A percentile compares a stretch with the other conserved stretches of the same genome.
Conservation (phyloP, 495 filamentous ascomycete genomes). For the Penicillium riverlandense region DNA sequence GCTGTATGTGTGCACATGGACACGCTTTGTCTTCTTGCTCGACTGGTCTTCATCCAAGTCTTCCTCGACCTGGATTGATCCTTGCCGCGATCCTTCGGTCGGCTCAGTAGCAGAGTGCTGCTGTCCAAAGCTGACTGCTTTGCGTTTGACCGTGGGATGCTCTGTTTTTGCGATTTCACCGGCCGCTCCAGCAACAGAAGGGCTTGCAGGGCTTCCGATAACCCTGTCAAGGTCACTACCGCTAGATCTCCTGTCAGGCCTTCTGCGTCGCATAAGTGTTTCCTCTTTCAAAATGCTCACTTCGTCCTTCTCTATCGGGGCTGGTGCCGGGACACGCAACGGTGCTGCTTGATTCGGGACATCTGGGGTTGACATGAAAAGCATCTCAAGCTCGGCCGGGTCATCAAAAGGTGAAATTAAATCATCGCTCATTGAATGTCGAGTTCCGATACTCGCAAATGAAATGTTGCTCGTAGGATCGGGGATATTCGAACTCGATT, state of each 20-base stretch:
- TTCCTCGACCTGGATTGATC: not conserved
- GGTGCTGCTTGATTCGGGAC: not conserved
- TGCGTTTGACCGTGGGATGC: slow-evolving; percentile 7
- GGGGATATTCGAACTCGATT: not conserved
- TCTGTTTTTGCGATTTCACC: not conserved
- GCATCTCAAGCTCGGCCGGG: slow-evolving; percentile 23
- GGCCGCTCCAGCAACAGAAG: not conserved
- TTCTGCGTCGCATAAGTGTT: not conserved
- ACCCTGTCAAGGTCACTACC: not conserved
- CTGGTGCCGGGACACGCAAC: too few relatives aligned
- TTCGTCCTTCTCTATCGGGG: too few relatives aligned
- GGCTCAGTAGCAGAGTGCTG: not conserved
- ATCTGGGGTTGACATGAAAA: slow-evolving; percentile 16
- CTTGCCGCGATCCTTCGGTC: slow-evolving; percentile 1
- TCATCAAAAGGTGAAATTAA: slow-evolving; percentile 11
- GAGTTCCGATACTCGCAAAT: slow-evolving; percentile 17
- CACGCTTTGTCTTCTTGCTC: slow-evolving; percentile 11
- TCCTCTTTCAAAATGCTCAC: too few relatives aligned
- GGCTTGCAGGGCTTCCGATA: not conserved
- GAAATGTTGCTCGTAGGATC: slow-evolving; percentile 11
- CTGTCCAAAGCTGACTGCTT: slow-evolving; percentile 20
- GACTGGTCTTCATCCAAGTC: slow-evolving; percentile 1
- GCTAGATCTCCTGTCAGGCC: not conserved
- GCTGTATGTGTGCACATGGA: slow-evolving; percentile 19
- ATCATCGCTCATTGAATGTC: slow-evolving; percentile 5